Evolutionary conservation across 106 monocot species (phyloP).

Genomic region (Platanthera zijinensis): DNA sequence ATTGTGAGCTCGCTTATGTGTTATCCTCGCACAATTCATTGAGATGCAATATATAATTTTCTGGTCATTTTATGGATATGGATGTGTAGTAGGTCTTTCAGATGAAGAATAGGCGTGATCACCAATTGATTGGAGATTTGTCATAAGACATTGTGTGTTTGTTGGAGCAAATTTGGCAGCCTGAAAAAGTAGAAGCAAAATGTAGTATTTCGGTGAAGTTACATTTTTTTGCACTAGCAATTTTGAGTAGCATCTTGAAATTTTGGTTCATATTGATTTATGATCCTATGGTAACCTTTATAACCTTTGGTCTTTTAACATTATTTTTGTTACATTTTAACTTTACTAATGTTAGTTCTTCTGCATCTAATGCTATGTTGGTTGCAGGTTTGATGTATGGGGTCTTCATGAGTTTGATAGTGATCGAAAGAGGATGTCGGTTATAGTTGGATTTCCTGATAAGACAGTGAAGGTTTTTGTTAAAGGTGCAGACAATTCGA

Average conservation of each 20-base stretch:
- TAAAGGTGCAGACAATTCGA: constrained; percentile 89
- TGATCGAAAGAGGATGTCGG: constrained; percentile 96
- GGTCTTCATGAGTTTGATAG: constrained; percentile 97
- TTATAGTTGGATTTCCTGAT: constrained; percentile 80
- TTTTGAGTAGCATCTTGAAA: background rate
- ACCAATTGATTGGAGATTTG: too few relatives aligned
- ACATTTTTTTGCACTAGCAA: background rate
- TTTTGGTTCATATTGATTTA: background rate
- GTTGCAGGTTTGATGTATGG: constrained; percentile 64
- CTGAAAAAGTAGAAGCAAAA: too few relatives aligned
- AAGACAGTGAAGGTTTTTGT: constrained; percentile 70
- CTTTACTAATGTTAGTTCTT: background rate
- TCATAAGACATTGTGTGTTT: too few relatives aligned
- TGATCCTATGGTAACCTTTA: background rate
- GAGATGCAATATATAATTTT: too few relatives aligned
- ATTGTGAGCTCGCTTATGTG: too few relatives aligned
- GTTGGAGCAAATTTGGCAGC: too few relatives aligned
- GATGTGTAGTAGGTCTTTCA: too few relatives aligned
- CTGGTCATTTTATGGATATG: too few relatives aligned
- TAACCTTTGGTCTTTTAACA: background rate
- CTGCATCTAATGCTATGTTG: constrained; percentile 1
- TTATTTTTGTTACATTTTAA: background rate
- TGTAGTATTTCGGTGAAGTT: too few relatives aligned
- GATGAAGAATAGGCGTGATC: too few relatives aligned
- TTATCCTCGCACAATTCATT: too few relatives aligned